Evolutionary conservation across 768 basidiomycete species (phyloP).

Genomic region (Royoungia palumana): DNA sequence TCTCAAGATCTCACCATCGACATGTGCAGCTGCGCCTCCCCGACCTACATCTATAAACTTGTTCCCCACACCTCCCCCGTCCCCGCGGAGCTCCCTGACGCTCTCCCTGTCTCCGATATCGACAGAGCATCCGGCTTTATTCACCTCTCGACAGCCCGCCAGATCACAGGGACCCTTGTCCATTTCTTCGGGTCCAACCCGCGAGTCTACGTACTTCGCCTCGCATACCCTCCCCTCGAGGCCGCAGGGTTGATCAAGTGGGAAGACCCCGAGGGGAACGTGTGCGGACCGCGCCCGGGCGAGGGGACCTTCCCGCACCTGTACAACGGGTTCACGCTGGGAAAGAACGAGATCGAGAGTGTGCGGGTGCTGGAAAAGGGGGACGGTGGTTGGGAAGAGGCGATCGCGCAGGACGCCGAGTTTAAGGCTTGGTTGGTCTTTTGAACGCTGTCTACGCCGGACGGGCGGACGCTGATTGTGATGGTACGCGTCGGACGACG

Average conservation of each 20-base stretch:
- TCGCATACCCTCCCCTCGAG: conserved; percentile 40
- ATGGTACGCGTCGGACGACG: too few relatives aligned
- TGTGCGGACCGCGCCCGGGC: conserved; percentile 40
- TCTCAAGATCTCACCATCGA: neutral
- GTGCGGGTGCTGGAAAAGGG: conserved; percentile 29
- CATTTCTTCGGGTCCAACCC: conserved; percentile 44
- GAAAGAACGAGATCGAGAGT: conserved; percentile 44
- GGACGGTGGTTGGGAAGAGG: conserved; percentile 32
- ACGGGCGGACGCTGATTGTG: too few relatives aligned
- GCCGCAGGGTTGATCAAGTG: conserved; percentile 38
- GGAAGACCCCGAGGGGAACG: conserved; percentile 43
- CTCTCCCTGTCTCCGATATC: conserved; percentile 48
- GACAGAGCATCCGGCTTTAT: conserved; percentile 48
- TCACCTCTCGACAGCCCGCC: conserved; percentile 52
- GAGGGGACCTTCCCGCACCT: conserved; percentile 54
- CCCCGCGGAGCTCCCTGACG: conserved; percentile 38
- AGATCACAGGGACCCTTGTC: conserved; percentile 45
- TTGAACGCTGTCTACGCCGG: conserved; percentile 10
- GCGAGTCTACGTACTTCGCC: conserved; percentile 41
- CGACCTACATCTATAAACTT: conserved; percentile 63
- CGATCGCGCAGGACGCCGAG: conserved; percentile 13
- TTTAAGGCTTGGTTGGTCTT: conserved; percentile 34
- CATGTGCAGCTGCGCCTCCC: conserved; percentile 21
- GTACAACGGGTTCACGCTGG: conserved; percentile 45
- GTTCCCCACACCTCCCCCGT: conserved; percentile 39